Evolutionary conservation across 2,329 filamentous ascomycete genomes (phyloP), one percentile per base, ranked within the genome.

Genomic region (Fusarium coicis): DNA sequence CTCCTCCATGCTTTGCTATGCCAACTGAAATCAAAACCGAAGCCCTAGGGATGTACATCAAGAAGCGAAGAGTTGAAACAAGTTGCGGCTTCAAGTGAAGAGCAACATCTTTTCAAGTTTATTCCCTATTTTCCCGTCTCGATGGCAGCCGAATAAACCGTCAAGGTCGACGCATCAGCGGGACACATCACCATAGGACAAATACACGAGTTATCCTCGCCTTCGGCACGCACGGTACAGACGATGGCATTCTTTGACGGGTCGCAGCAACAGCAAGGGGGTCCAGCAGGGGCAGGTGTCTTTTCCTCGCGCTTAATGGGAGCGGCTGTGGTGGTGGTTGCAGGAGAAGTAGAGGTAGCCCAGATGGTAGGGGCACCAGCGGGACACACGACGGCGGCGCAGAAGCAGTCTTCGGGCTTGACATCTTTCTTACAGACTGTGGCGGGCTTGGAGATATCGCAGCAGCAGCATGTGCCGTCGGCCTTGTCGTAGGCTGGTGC

Each of bases 391-490:
- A 76, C 73, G 14, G 67, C 70, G 7, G 59, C 55, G 54, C 78
- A 82, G 55, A 77, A 39, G 69, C 81, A 82, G 14, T 78, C 72
- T 26, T 59, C 37, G 32, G 65, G 57, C 14, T 57, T 62, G 66
- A 69, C 42, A 10, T 63, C 18, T 16, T 54, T 43, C n/a, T 63
- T 66, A 72, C 81, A 82, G 57, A 73, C 66, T 28, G 80, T 79
- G 56, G 66, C 72, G 11, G 46, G 49, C 11, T 61, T 54, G 14
- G 67, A 66, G 18, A 77, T 66, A 52, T 82, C 76, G 72, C 81
- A 82, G 77, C 81, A 82, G 77, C 81, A 82, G 77, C 80, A 82
- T 15, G 64, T 61, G 21, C 36, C 66, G 28, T 50, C 37, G 28
- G 47, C 18, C n/a, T 73, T 66, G 34, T 68, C 56, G 52, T 63